A percentile compares a stretch with the other conserved stretches of the same genome.
Evolutionary conservation across 75 land plant genomes (phyloP).

Genomic region (Larix kaempferi): DNA sequence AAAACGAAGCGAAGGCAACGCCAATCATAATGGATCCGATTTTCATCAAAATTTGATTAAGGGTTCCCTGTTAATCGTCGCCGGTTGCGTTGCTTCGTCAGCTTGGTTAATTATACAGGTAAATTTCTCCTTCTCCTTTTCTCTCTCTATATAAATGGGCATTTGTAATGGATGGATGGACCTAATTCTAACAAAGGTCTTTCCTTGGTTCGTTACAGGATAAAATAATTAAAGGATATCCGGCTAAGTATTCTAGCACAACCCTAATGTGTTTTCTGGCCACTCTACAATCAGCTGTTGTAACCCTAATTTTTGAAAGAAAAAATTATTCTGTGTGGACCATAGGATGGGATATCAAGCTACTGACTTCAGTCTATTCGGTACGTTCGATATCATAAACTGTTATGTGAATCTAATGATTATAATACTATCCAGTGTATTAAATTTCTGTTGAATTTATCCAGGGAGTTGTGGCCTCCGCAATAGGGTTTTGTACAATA

Average conservation of each 20-base stretch:
- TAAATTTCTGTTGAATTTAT: neutral
- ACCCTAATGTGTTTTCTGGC: neutral
- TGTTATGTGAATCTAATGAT: neutral
- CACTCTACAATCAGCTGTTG: neutral
- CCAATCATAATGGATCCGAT: neutral
- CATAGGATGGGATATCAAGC: constrained; percentile 24
- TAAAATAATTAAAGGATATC: neutral
- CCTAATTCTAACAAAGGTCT: neutral
- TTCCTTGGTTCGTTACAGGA: neutral
- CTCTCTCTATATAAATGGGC: too few relatives aligned
- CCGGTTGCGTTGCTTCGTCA: neutral
- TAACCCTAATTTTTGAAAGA: neutral
- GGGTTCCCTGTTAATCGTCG: neutral
- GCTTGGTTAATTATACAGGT: neutral
- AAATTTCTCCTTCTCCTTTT: neutral
- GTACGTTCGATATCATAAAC: neutral
- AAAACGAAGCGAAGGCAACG: too few relatives aligned
- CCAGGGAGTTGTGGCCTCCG: constrained; percentile 70
- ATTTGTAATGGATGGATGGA: neutral
- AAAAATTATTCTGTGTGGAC: constrained; percentile 34
- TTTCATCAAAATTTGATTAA: neutral
- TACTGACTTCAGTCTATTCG: constrained; percentile 8
- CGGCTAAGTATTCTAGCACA: neutral
- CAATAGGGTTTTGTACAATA: constrained; percentile 46
- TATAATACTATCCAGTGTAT: too few relatives aligned